phyloP scores from a whole-genome alignment of 441 rosid species.

The Pelargonium exstipulatum region DNA sequence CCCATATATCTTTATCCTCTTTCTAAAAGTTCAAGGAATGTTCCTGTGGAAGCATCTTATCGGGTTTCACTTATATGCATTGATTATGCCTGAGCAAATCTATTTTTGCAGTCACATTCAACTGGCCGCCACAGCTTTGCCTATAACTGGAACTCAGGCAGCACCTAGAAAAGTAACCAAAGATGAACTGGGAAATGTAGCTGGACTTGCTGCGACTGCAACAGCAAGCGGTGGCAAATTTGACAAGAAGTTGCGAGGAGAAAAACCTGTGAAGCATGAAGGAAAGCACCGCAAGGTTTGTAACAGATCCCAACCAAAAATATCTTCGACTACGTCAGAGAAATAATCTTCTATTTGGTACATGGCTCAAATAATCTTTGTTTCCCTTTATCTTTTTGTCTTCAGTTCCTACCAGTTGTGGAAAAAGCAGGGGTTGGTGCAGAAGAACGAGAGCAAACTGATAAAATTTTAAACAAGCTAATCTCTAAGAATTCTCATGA shows the following conservation, averaged over 20 bases:
- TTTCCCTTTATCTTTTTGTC: neutral
- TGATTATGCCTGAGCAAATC: conserved; percentile 8
- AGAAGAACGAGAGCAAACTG: conserved; percentile 71
- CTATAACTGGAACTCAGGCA: conserved; percentile 71
- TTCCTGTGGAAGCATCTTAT: neutral
- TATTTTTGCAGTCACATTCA: conserved; percentile 67
- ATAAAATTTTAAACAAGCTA: conserved; percentile 67
- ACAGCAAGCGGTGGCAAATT: conserved; percentile 96
- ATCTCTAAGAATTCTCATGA: conserved; percentile 76
- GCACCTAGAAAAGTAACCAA: conserved; percentile 62
- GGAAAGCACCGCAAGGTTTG: conserved; percentile 83
- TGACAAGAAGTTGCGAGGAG: conserved; percentile 75
- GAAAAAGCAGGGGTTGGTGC: conserved; percentile 50
- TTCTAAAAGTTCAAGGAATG: neutral
- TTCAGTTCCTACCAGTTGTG: conserved; percentile 77
- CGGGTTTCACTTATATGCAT: neutral
- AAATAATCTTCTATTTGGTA: neutral
- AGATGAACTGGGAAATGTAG: conserved; percentile 71
- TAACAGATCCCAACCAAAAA: conserved; percentile 9
- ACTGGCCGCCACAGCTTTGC: conserved; percentile 78
- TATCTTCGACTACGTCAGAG: neutral
- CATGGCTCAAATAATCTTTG: conserved; percentile 5
- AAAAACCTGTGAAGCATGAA: conserved; percentile 66
- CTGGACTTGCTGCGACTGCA: conserved; percentile 82
- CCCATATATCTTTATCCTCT: neutral